phyloP scores from a whole-genome alignment of 768 basidiomycete genomes.

The Pleurotus ostreatus region DNA sequence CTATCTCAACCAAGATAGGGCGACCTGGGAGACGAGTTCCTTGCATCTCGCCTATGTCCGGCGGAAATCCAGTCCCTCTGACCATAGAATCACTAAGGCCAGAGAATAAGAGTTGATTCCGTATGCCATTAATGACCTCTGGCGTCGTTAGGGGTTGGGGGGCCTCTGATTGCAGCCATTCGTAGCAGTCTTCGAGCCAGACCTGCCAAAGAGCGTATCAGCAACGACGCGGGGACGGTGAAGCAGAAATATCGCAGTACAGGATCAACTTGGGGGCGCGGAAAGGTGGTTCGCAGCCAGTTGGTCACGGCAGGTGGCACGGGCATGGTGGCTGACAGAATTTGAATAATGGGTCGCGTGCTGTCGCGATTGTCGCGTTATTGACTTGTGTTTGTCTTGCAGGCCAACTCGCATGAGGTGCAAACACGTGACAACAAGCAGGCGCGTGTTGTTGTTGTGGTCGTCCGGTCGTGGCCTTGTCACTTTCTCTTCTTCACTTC shows the following conservation, averaged over 20 bases:
- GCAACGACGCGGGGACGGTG: not conserved
- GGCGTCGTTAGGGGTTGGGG: not conserved
- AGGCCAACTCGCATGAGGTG: not conserved
- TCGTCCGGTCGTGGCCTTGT: not conserved
- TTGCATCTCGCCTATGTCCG: conserved; percentile 29
- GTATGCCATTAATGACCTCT: conserved; percentile 51
- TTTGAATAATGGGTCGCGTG: no score
- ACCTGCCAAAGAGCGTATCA: not conserved
- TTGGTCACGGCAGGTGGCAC: not conserved
- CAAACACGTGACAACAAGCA: conserved; percentile 7
- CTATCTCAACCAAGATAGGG: conserved; percentile 72
- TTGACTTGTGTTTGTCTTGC: conserved; percentile 2
- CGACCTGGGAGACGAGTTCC: conserved; percentile 31
- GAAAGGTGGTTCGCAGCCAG: not conserved
- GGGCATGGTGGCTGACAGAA: not conserved
- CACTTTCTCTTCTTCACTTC: conserved; percentile 4
- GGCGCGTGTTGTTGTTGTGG: conserved; percentile 6
- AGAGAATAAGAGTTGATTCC: conserved; percentile 68
- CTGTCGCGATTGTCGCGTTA: not conserved
- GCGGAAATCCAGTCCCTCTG: conserved; percentile 64
- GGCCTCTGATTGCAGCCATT: not conserved
- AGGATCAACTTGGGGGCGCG: not conserved
- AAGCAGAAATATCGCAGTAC: not conserved
- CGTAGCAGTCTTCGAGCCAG: conserved; percentile 6
- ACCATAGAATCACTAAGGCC: conserved; percentile 70